Percentiles rank a stretch among this genome's conserved stretches.
Evolutionary conservation across 2,329 filamentous ascomycete species (phyloP).

Genomic region (Neofusicoccum ribis): DNA sequence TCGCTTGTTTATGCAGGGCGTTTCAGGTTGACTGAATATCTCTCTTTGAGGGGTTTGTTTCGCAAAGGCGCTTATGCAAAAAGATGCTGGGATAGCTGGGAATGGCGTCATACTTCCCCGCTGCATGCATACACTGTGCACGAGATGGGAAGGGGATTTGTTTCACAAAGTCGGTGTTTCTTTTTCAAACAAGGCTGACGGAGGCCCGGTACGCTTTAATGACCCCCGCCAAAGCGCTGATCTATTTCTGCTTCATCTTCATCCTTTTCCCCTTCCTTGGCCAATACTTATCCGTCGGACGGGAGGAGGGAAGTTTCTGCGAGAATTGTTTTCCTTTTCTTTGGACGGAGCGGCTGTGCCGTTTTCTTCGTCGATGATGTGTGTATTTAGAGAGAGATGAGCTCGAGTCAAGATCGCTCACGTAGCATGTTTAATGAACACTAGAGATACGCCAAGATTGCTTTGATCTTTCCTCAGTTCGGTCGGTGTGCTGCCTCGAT

Average conservation of each 20-base stretch:
- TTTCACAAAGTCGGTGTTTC: slow-evolving; percentile 7
- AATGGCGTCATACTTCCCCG: slow-evolving; percentile 7
- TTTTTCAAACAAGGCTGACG: slow-evolving; percentile 1
- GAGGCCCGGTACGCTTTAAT: slow-evolving; percentile 11
- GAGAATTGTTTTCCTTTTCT: neutral
- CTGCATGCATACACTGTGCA: neutral
- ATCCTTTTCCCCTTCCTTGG: neutral
- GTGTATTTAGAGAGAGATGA: slow-evolving; percentile 7
- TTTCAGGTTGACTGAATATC: slow-evolving; percentile 6
- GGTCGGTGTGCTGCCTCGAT: neutral
- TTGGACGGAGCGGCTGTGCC: neutral
- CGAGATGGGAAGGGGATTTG: neutral
- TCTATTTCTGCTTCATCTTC: neutral
- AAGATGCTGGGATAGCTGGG: slow-evolving; percentile 3
- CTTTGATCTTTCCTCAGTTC: neutral
- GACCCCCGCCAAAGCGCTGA: neutral
- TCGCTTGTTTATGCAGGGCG: neutral
- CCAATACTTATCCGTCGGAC: neutral
- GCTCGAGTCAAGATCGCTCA: neutral
- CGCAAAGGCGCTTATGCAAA: slow-evolving; percentile 1
- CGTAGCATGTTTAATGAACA: slow-evolving; percentile 13
- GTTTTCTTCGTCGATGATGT: neutral
- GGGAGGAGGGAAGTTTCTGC: neutral
- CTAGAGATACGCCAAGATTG: neutral
- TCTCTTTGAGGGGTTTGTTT: neutral